These are phyloP conservation scores for Circinella umbellata DNA, from an alignment of 371 early-diverging fungal genomes.

Conservation along the genomic window DNA sequence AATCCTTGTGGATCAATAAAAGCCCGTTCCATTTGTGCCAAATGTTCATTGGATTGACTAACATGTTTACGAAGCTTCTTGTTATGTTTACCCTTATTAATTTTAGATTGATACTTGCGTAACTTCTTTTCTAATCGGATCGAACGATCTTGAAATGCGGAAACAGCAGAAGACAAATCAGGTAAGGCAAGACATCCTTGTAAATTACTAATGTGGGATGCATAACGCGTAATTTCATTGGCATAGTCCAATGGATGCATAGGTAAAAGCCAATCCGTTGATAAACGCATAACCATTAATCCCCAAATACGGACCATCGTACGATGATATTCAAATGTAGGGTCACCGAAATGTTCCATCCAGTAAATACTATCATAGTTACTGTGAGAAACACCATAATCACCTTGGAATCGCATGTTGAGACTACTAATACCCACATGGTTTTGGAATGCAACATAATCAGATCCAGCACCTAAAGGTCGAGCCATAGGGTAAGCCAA, in stretches of 20 bases:
- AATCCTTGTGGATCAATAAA: slow-evolving; percentile 56
- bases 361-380: slow-evolving; percentile 59
- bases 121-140: slow-evolving; percentile 16
- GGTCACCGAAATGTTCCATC: slow-evolving; percentile 59
- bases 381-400: slow-evolving; percentile 55
- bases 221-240: slow-evolving; percentile 23
- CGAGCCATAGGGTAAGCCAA: slow-evolving; percentile 21
- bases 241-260: slow-evolving; percentile 40
- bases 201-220: slow-evolving; percentile 7
- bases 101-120: slow-evolving; percentile 13
- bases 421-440: slow-evolving; percentile 57
- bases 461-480: slow-evolving; percentile 51
- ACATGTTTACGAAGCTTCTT: slow-evolving; percentile 21
- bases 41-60: slow-evolving; percentile 39
- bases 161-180: slow-evolving; percentile 10
- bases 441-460: slow-evolving; percentile 53
- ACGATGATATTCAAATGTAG: slow-evolving; percentile 52
- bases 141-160: slow-evolving; percentile 5
- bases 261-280: slow-evolving; percentile 36
- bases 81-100: slow-evolving; percentile 12
- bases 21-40: slow-evolving; percentile 49
- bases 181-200: slow-evolving; percentile 19
- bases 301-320: slow-evolving; percentile 48
- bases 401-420: slow-evolving; percentile 44
- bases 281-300: slow-evolving; percentile 37